phyloP scores from a whole-genome alignment of 768 basidiomycete species.

The Gautieria morchelliformis region DNA sequence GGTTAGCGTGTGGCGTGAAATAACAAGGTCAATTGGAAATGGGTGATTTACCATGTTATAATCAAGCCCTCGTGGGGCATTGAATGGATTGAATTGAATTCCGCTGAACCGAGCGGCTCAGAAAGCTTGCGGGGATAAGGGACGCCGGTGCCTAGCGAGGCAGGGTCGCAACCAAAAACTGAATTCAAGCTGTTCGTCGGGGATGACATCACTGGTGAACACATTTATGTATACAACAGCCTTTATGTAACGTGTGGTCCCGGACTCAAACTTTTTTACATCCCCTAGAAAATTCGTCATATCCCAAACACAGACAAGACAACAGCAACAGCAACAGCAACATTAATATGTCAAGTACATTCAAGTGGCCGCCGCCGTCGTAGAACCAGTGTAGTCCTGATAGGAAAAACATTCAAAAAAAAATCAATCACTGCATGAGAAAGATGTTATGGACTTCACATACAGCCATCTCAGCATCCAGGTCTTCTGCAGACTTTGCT shows the following conservation, averaged over 20 bases:
- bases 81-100: too few relatives aligned
- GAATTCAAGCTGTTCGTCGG: too few relatives aligned
- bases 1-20: too few relatives aligned
- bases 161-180: too few relatives aligned
- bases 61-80: too few relatives aligned
- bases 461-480: slow-evolving; percentile 99
- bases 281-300: neutral
- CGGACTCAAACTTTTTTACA: neutral
- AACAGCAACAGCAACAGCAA: neutral
- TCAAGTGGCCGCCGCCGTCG: neutral
- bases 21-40: too few relatives aligned
- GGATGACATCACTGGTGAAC: too few relatives aligned
- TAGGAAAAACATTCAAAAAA: neutral
- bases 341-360: neutral
- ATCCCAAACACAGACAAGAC: neutral
- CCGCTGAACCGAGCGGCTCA: too few relatives aligned
- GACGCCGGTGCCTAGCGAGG: too few relatives aligned
- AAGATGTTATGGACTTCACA: neutral
- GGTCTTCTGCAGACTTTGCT: slow-evolving; percentile 75
- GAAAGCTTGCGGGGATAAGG: too few relatives aligned
- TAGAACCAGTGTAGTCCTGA: neutral
- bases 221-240: too few relatives aligned
- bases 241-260: neutral
- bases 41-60: too few relatives aligned
- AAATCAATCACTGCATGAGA: neutral